These are phyloP conservation scores for Monosporascus sp. DNA, from an alignment of 2,329 filamentous ascomycete genomes.

Conservation along the genomic window DNA sequence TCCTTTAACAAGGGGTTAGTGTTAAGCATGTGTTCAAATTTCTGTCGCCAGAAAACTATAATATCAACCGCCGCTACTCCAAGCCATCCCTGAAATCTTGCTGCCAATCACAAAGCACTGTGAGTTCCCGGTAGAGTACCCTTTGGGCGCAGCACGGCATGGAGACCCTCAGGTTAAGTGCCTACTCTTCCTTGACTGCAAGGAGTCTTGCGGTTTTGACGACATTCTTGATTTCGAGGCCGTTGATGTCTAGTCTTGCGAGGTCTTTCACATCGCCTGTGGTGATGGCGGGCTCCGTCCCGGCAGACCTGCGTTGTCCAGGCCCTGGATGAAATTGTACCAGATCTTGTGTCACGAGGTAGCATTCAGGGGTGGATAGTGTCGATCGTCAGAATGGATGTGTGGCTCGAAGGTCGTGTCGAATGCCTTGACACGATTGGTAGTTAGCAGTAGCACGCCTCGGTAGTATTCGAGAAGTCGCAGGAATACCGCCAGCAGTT, in stretches of 20 bases:
- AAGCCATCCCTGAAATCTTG: too few species aligned
- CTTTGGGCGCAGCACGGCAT: neutral
- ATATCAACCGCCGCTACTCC: too few species aligned
- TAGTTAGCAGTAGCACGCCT: conserved; percentile 8
- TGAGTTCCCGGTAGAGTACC: neutral
- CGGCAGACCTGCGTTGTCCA: neutral
- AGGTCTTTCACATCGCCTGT: neutral
- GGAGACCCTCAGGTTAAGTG: neutral
- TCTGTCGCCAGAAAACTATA: too few species aligned
- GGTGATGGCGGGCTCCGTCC: neutral
- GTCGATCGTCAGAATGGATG: conserved; percentile 8
- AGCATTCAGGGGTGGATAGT: conserved; percentile 3
- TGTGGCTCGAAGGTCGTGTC: conserved; percentile 11
- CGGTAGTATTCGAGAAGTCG: conserved; percentile 8
- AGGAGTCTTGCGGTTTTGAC: neutral
- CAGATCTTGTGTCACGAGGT: conserved; percentile 6
- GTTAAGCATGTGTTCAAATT: too few species aligned
- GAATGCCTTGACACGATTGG: conserved; percentile 7
- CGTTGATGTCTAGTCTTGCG: neutral
- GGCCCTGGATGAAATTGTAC: conserved; percentile 4
- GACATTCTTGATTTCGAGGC: neutral
- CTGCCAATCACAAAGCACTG: too few species aligned
- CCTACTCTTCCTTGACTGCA: neutral
- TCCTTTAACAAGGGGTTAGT: too few species aligned
- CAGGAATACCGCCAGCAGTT: conserved; percentile 12